A percentile compares a stretch with the other conserved stretches of the same genome.
These are phyloP conservation scores for Letharia lupina DNA, from an alignment of 495 filamentous ascomycete genomes.

Conservation along the genomic window DNA sequence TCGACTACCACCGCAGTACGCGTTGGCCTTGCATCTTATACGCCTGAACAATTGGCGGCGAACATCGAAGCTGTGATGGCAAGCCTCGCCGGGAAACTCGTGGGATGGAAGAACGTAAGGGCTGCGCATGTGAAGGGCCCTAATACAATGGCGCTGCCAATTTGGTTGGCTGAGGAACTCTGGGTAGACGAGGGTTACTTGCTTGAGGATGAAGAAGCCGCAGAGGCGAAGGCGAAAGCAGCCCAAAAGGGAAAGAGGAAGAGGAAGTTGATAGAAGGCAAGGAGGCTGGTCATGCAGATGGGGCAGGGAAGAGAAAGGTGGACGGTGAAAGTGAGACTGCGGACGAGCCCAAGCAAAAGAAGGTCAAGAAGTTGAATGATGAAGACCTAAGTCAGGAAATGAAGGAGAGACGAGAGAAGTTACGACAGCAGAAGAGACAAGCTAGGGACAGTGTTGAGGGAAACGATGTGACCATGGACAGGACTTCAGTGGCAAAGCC, in stretches of 20 bases:
- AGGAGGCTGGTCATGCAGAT: conserved; percentile 24
- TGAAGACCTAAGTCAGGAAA: conserved; percentile 38
- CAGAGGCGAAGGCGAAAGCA: conserved; percentile 39
- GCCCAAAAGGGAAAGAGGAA: conserved; percentile 58
- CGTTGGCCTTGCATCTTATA: conserved; percentile 63
- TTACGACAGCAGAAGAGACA: conserved; percentile 46
- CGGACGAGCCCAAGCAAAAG: conserved; percentile 30
- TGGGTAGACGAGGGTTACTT: conserved; percentile 80
- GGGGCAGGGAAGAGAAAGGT: conserved; percentile 47
- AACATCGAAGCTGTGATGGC: conserved; percentile 68
- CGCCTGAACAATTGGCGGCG: conserved; percentile 62
- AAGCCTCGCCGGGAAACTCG: conserved; percentile 62
- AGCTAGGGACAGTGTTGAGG: conserved; percentile 24
- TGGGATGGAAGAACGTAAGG: conserved; percentile 79
- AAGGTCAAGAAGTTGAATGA: conserved; percentile 38
- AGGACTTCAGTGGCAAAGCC: background rate
- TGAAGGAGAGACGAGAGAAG: conserved; percentile 50
- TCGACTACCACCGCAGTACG: conserved; percentile 57
- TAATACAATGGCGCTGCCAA: conserved; percentile 74
- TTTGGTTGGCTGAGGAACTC: conserved; percentile 85
- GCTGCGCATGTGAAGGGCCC: conserved; percentile 82
- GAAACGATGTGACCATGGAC: background rate
- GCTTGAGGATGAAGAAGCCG: conserved; percentile 47
- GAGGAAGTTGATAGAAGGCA: conserved; percentile 37
- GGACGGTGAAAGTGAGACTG: conserved; percentile 24